These are phyloP conservation scores for Suillus cothurnatus DNA, from an alignment of 768 basidiomycete genomes.

Conservation along the genomic window DNA sequence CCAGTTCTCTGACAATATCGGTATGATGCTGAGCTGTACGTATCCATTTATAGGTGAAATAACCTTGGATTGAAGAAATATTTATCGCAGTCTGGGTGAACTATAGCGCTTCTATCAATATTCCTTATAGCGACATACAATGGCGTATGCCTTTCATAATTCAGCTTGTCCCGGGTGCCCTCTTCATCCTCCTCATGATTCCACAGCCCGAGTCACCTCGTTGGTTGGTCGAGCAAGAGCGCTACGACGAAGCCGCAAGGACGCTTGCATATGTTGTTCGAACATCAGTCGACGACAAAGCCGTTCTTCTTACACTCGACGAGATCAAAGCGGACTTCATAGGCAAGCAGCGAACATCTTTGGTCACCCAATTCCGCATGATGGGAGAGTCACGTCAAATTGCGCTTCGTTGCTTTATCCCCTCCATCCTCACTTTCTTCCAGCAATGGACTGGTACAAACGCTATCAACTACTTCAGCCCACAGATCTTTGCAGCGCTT, in stretches of 20 bases:
- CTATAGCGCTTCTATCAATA: slow-evolving; percentile 40
- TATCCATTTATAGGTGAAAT: not conserved
- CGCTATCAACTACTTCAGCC: slow-evolving; percentile 51
- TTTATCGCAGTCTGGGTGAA: slow-evolving; percentile 43
- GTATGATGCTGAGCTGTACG: slow-evolving; percentile 30
- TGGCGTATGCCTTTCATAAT: slow-evolving; percentile 51
- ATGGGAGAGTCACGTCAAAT: slow-evolving; percentile 42
- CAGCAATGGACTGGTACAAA: slow-evolving; percentile 50
- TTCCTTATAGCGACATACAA: slow-evolving; percentile 38
- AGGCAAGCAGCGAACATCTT: slow-evolving; percentile 37
- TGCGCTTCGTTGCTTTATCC: slow-evolving; percentile 42
- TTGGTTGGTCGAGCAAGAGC: slow-evolving; percentile 49
- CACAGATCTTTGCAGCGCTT: slow-evolving; percentile 45
- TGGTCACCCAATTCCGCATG: slow-evolving; percentile 34
- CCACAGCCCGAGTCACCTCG: slow-evolving; percentile 53
- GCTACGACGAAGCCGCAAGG: slow-evolving; percentile 38
- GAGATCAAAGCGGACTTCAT: slow-evolving; percentile 47
- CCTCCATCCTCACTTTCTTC: slow-evolving; percentile 46
- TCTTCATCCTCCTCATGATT: slow-evolving; percentile 44
- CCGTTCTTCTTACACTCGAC: slow-evolving; percentile 38
- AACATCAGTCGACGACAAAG: slow-evolving; percentile 32
- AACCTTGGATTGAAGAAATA: not conserved
- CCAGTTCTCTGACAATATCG: slow-evolving; percentile 30
- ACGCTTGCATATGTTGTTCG: slow-evolving; percentile 38
- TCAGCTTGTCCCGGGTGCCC: slow-evolving; percentile 49